phyloP scores from a whole-genome alignment of 495 filamentous ascomycete genomes.

The Neurospora tetraspora region DNA sequence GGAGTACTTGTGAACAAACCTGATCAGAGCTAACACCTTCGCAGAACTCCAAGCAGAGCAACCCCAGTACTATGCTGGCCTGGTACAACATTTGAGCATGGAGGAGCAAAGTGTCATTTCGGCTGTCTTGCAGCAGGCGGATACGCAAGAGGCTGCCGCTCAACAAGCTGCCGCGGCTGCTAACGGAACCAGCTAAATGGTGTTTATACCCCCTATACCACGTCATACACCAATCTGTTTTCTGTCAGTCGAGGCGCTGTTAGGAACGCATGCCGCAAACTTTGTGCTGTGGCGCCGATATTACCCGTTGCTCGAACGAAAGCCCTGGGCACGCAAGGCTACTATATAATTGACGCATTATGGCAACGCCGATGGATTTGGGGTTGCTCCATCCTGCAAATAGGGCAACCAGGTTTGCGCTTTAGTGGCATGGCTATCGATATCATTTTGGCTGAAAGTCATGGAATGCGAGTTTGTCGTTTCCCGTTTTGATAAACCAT shows the following conservation, averaged over 20 bases:
- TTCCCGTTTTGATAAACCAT: background rate
- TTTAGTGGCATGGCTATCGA: background rate
- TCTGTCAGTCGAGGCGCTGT: background rate
- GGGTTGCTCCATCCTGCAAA: background rate
- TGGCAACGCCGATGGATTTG: background rate
- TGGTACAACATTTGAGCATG: conserved; percentile 66
- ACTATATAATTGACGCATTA: background rate
- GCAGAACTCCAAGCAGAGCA: conserved; percentile 82
- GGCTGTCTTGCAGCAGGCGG: conserved; percentile 70
- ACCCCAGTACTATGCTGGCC: conserved; percentile 71
- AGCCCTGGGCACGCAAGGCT: background rate
- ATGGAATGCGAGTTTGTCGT: background rate
- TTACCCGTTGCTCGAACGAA: background rate
- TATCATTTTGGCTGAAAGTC: background rate
- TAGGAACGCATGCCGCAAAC: background rate
- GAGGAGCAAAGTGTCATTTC: conserved; percentile 79
- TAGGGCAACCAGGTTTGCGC: background rate
- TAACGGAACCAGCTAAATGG: conserved; percentile 21
- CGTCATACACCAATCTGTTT: background rate
- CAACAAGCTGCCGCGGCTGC: conserved; percentile 13
- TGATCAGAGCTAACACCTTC: conserved; percentile 14
- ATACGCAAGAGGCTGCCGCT: conserved; percentile 36
- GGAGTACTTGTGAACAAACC: background rate
- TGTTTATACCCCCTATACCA: background rate
- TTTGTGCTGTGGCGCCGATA: background rate